Conservation (phyloP, 805 yeast genomes). For the Starmerella floricola region DNA sequence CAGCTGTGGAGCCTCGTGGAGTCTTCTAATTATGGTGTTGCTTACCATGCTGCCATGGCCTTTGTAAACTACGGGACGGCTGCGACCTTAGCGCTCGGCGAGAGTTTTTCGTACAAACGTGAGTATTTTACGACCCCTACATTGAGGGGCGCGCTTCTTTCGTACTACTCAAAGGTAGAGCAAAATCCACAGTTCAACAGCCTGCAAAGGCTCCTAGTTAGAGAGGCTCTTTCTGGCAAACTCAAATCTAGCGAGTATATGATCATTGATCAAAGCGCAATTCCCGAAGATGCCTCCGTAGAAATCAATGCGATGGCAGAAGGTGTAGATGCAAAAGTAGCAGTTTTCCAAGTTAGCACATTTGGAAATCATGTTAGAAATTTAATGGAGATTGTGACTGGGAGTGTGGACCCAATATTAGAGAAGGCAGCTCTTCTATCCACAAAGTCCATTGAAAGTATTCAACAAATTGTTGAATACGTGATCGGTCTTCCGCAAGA, state of each 20-base stretch:
- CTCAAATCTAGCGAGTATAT: slow-evolving; percentile 6
- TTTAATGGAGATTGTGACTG: slow-evolving; percentile 1
- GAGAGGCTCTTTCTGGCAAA: slow-evolving; percentile 6
- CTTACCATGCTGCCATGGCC: slow-evolving; percentile 18
- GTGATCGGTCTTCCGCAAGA: slow-evolving; percentile 4
- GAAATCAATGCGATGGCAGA: not conserved
- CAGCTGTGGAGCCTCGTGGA: slow-evolving; percentile 6
- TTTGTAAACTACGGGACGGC: not conserved
- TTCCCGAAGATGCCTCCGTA: slow-evolving; percentile 4
- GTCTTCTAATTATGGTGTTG: not conserved
- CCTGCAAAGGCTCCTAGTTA: slow-evolving; percentile 12
- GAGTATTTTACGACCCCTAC: slow-evolving; percentile 3
- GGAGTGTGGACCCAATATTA: not conserved
- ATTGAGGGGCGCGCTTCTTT: slow-evolving; percentile 19
- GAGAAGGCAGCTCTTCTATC: slow-evolving; percentile 10
- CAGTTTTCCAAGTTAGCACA: not conserved
- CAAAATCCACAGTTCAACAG: slow-evolving; percentile 13
- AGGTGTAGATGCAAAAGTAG: not conserved
- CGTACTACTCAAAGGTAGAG: slow-evolving; percentile 5
- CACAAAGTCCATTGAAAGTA: not conserved
- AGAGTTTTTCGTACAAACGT: not conserved
- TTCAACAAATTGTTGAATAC: slow-evolving; percentile 2
- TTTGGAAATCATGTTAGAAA: not conserved
- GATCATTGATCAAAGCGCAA: slow-evolving; percentile 10
- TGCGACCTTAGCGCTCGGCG: no score